Percentiles rank a stretch among this genome's conserved stretches.
Evolutionary conservation across 495 filamentous ascomycete species (phyloP).

Genomic region (Penicillium manginii): DNA sequence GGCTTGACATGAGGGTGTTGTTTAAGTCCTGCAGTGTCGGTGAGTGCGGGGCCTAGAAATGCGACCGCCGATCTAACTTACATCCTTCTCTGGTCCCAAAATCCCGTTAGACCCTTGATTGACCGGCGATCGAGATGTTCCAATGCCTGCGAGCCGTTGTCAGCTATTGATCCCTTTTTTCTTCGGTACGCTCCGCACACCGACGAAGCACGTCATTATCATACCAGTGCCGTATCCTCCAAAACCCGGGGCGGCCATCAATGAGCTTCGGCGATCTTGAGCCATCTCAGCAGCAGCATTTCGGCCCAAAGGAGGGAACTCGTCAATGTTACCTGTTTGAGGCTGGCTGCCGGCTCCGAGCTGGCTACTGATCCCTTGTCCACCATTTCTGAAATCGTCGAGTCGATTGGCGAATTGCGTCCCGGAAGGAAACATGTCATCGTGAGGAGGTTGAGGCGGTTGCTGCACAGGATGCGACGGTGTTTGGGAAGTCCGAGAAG

Average conservation of each 20-base stretch:
- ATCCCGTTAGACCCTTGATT: conserved; percentile 45
- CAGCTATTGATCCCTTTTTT: conserved; percentile 14
- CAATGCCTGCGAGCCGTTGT: conserved; percentile 35
- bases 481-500: conserved; percentile 53
- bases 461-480: conserved; percentile 60
- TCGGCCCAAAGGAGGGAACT: conserved; percentile 82
- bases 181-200: conserved; percentile 14
- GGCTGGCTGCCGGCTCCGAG: conserved; percentile 58
- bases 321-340: conserved; percentile 72
- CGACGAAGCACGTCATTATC: conserved; percentile 23
- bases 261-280: conserved; percentile 63
- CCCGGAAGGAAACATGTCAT: conserved; percentile 54
- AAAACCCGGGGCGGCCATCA: conserved; percentile 70
- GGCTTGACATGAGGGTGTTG: conserved; percentile 37
- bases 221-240: conserved; percentile 55
- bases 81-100: conserved; percentile 49
- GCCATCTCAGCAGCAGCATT: conserved; percentile 70
- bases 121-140: conserved; percentile 47
- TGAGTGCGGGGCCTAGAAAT: conserved; percentile 24
- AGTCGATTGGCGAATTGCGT: conserved; percentile 58
- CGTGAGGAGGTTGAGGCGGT: conserved; percentile 61
- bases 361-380: conserved; percentile 64
- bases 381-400: conserved; percentile 62
- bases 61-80: conserved; percentile 23
- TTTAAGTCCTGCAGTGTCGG: conserved; percentile 36